These are phyloP conservation scores for Lasiodiplodia gonubiensis DNA, from an alignment of 2,329 filamentous ascomycete species.

Conservation along the genomic window DNA sequence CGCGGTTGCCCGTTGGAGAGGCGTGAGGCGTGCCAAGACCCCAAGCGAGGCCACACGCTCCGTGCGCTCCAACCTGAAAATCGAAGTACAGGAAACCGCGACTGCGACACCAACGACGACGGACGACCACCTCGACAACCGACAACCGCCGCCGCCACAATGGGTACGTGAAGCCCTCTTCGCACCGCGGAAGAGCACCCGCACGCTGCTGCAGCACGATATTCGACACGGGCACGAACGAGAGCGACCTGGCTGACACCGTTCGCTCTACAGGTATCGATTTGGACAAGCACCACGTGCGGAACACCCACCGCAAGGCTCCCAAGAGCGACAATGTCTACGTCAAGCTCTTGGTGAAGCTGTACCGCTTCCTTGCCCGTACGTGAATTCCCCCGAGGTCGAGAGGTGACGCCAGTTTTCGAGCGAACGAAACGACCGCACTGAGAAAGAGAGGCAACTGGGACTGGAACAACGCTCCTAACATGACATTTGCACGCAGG, in stretches of 20 bases:
- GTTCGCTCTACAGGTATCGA: slow-evolving; percentile 40
- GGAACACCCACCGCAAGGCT: slow-evolving; percentile 80
- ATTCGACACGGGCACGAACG: neutral
- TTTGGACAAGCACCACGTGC: slow-evolving; percentile 66
- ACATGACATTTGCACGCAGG: slow-evolving; percentile 56
- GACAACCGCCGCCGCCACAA: slow-evolving; percentile 29
- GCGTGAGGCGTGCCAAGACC: slow-evolving; percentile 17
- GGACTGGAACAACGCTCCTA: neutral
- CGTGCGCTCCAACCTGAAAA: slow-evolving; percentile 26
- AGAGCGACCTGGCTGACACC: slow-evolving; percentile 17
- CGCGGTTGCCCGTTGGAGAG: slow-evolving; percentile 5
- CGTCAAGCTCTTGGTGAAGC: slow-evolving; percentile 96
- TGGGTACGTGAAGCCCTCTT: slow-evolving; percentile 27
- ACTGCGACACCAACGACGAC: slow-evolving; percentile 28
- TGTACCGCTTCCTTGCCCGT: slow-evolving; percentile 96
- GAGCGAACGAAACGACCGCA: slow-evolving; percentile 4
- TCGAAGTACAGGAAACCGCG: slow-evolving; percentile 22
- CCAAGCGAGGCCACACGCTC: slow-evolving; percentile 26
- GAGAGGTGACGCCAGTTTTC: neutral
- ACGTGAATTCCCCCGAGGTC: slow-evolving; percentile 54
- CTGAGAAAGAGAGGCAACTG: neutral
- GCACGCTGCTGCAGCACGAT: slow-evolving; percentile 4
- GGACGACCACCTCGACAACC: slow-evolving; percentile 28
- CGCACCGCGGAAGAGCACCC: neutral
- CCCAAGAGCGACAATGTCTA: slow-evolving; percentile 99